A percentile compares a stretch with the other conserved stretches of the same genome.
phyloP scores from a whole-genome alignment of 2,329 filamentous ascomycete species.

The Phaeophleospora eucalypticola region DNA sequence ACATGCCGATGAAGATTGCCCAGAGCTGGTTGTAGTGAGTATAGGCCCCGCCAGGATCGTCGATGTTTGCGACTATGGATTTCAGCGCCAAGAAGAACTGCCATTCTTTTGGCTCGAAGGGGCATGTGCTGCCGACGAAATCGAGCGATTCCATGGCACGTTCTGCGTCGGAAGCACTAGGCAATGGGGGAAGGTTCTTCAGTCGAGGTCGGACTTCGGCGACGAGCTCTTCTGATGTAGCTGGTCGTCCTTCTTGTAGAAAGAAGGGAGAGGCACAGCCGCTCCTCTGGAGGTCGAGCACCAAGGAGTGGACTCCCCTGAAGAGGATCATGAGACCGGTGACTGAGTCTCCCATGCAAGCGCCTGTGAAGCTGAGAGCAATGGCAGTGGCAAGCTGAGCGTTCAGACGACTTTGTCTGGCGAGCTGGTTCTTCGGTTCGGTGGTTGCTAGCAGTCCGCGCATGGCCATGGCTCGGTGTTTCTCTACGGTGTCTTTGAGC shows the following conservation, averaged over 20 bases:
- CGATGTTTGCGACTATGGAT: neutral
- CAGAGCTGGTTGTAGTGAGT: neutral
- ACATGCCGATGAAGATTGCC: neutral
- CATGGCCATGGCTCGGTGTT: neutral
- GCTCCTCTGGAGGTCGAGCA: neutral
- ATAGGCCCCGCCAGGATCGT: neutral
- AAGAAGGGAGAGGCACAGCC: neutral
- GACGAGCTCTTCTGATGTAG: neutral
- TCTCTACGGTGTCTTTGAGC: neutral
- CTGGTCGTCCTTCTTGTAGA: neutral
- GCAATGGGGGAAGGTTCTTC: no score
- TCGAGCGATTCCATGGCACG: neutral
- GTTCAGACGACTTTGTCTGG: neutral
- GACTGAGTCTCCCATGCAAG: neutral
- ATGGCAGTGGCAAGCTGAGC: neutral
- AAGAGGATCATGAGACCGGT: neutral
- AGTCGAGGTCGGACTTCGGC: no score
- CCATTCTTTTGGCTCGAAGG: no score
- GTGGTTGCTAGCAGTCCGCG: neutral
- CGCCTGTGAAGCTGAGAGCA: neutral
- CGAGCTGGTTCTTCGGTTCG: neutral
- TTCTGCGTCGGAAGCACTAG: neutral
- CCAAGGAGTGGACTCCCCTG: neutral
- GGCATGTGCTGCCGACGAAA: neutral
- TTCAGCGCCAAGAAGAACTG: neutral